These are phyloP conservation scores for Penicillium canescens DNA, from an alignment of 495 filamentous ascomycete genomes.

Conservation along the genomic window DNA sequence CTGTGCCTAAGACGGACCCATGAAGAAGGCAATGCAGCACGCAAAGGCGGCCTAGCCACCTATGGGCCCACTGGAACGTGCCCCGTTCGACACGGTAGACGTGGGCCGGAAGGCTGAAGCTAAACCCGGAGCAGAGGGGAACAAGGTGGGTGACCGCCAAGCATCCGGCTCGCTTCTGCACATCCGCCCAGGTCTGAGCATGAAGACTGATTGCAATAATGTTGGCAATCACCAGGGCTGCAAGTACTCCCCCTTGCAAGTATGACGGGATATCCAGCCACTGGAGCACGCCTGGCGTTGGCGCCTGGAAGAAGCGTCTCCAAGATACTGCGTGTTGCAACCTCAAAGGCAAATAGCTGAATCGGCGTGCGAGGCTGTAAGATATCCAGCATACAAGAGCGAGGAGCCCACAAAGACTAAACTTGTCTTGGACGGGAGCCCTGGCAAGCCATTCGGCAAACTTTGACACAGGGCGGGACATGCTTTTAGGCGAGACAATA, in stretches of 20 bases:
- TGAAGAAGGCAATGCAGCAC: background rate
- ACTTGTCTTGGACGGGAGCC: background rate
- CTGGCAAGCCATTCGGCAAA: background rate
- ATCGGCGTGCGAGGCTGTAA: background rate
- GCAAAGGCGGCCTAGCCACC: conserved; percentile 2
- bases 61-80: conserved; percentile 1
- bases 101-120: conserved; percentile 1
- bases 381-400: background rate
- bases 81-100: background rate
- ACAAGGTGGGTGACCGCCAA: conserved; percentile 7
- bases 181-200: background rate
- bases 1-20: background rate
- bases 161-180: background rate
- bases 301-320: background rate
- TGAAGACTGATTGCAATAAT: background rate
- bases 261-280: background rate
- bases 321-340: background rate
- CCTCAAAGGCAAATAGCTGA: background rate
- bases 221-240: conserved; percentile 1
- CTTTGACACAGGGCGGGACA: background rate
- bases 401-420: background rate
- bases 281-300: too few species aligned
- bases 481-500: background rate
- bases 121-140: conserved; percentile 5
- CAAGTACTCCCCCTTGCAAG: background rate